Evolutionary conservation across 495 filamentous ascomycete species (phyloP).

Genomic region (Penicillium ucsense): DNA sequence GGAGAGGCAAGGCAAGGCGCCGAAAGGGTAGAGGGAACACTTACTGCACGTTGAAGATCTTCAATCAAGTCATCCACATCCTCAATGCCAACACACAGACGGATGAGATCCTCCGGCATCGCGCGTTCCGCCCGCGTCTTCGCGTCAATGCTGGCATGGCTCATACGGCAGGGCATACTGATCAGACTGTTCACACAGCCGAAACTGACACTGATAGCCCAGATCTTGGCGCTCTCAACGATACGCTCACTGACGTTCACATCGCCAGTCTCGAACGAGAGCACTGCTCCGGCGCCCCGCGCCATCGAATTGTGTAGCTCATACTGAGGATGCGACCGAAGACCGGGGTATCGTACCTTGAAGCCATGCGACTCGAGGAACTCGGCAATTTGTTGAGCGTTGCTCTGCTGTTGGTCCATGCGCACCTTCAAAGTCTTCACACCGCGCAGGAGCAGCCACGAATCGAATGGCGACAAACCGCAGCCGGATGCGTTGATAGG

Average conservation of each 20-base stretch:
- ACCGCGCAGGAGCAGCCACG: slow-evolving; percentile 87
- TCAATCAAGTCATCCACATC: slow-evolving; percentile 89
- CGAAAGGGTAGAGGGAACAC: slow-evolving; percentile 23
- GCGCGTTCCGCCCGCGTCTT: slow-evolving; percentile 82
- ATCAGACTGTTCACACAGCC: slow-evolving; percentile 97
- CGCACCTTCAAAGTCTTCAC: slow-evolving; percentile 94
- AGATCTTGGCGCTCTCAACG: slow-evolving; percentile 82
- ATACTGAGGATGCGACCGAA: slow-evolving; percentile 92
- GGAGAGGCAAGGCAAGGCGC: too few relatives aligned
- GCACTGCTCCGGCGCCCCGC: slow-evolving; percentile 82
- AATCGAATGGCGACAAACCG: slow-evolving; percentile 88
- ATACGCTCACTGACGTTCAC: slow-evolving; percentile 74
- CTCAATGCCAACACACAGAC: slow-evolving; percentile 94
- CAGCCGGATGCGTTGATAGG: slow-evolving; percentile 94
- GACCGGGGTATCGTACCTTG: slow-evolving; percentile 85
- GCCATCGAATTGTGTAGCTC: slow-evolving; percentile 93
- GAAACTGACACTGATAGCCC: slow-evolving; percentile 93
- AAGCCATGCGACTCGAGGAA: slow-evolving; percentile 90
- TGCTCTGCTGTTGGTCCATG: slow-evolving; percentile 95
- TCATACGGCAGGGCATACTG: slow-evolving; percentile 99
- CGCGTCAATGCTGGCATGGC: slow-evolving; percentile 95
- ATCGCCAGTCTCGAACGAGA: slow-evolving; percentile 93
- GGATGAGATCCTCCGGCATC: slow-evolving; percentile 92
- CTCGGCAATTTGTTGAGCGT: slow-evolving; percentile 80
- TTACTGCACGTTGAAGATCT: slow-evolving; percentile 79